phyloP scores from a whole-genome alignment of 352 stramenopile species.

The Globisporangium ultimum region DNA sequence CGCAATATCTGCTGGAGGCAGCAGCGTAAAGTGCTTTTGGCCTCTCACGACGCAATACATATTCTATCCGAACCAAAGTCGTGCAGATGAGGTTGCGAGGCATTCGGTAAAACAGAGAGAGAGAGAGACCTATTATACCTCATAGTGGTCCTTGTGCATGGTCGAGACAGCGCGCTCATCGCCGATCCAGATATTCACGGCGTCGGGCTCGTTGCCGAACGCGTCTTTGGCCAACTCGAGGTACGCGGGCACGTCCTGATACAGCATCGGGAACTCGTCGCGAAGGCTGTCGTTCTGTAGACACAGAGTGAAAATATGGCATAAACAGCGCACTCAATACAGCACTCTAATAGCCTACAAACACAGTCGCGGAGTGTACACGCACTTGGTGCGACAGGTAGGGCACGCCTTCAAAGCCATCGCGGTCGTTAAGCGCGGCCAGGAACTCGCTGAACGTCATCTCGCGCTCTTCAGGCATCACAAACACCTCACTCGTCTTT shows the following conservation, averaged over 20 bases:
- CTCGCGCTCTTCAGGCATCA: constrained; percentile 79
- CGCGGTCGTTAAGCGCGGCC: constrained; percentile 35
- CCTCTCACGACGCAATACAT: constrained; percentile 96
- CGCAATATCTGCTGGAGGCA: constrained; percentile 83
- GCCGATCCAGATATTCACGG: constrained; percentile 98
- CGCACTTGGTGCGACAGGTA: constrained; percentile 79
- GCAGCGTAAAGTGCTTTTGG: constrained; percentile 93
- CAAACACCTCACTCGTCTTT: constrained; percentile 36
- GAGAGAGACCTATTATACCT: constrained; percentile 42
- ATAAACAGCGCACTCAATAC: neutral
- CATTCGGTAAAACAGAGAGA: constrained; percentile 6
- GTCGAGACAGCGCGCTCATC: constrained; percentile 93
- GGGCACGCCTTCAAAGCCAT: constrained; percentile 65
- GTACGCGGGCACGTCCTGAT: constrained; percentile 58
- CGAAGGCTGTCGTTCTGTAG: constrained; percentile 72
- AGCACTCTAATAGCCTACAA: neutral
- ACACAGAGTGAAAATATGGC: neutral
- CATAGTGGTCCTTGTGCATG: constrained; percentile 98
- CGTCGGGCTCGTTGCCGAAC: constrained; percentile 80
- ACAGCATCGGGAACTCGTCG: constrained; percentile 62
- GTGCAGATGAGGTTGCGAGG: neutral
- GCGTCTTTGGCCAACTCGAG: constrained; percentile 54
- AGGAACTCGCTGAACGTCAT: constrained; percentile 70
- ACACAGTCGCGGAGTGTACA: neutral
- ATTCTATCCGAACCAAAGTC: constrained; percentile 61